phyloP scores from a whole-genome alignment of 352 stramenopile species.

The Pythium coloratum region DNA sequence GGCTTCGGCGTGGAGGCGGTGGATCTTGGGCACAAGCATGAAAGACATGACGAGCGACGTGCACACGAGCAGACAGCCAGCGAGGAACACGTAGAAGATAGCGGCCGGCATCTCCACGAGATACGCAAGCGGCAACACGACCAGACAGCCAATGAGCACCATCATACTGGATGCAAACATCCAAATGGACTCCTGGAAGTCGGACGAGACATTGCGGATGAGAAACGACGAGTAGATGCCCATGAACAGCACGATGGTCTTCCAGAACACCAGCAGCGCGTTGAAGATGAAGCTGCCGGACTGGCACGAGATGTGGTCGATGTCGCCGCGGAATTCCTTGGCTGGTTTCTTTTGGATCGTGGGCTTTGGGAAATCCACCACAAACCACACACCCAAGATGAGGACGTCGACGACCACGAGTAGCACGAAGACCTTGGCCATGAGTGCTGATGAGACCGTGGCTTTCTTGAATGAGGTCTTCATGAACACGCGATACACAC shows the following conservation, averaged over 20 bases:
- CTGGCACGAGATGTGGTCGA: constrained; percentile 21
- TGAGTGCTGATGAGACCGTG: constrained; percentile 17
- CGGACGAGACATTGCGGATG: constrained; percentile 29
- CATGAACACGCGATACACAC: constrained; percentile 34
- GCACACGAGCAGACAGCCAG: constrained; percentile 11
- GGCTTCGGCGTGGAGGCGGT: background rate
- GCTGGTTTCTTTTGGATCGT: background rate
- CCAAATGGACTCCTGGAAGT: constrained; percentile 47
- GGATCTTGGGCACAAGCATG: constrained; percentile 26
- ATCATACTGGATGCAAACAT: constrained; percentile 31
- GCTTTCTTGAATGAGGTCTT: constrained; percentile 22
- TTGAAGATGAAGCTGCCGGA: constrained; percentile 31
- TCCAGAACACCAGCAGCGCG: constrained; percentile 34
- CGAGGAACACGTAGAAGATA: constrained; percentile 28
- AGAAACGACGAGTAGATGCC: constrained; percentile 25
- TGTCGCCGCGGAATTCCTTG: constrained; percentile 12
- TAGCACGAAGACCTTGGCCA: constrained; percentile 18
- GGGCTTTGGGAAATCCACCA: constrained; percentile 22
- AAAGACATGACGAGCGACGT: constrained; percentile 22
- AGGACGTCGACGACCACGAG: constrained; percentile 24
- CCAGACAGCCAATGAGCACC: constrained; percentile 25
- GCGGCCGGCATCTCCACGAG: constrained; percentile 26
- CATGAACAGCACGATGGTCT: constrained; percentile 29
- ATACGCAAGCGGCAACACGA: constrained; percentile 33
- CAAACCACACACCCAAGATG: constrained; percentile 26